A percentile compares a stretch with the other conserved stretches of the same genome.
Evolutionary conservation across 768 basidiomycete species (phyloP).

Genomic region (Cyathus striatus): DNA sequence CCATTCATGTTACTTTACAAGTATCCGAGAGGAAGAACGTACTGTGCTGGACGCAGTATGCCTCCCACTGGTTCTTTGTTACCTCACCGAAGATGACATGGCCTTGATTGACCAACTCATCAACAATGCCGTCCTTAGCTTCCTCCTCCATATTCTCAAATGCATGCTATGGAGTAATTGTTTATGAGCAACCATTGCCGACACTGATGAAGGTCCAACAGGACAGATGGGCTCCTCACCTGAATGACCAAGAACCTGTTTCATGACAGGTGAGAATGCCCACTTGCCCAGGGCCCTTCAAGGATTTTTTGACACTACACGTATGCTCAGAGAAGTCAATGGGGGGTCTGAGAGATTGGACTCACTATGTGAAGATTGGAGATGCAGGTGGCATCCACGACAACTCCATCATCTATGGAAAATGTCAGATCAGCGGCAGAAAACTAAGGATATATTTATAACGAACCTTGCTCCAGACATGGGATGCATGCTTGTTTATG

Average conservation of each 20-base stretch:
- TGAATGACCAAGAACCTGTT: constrained; percentile 86
- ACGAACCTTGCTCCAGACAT: constrained; percentile 85
- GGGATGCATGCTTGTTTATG: constrained; percentile 87
- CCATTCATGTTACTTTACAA: not conserved
- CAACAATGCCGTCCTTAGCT: constrained; percentile 81
- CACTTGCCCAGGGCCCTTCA: constrained; percentile 89
- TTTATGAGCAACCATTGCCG: not conserved
- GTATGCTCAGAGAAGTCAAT: constrained; percentile 3
- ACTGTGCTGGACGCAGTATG: constrained; percentile 86
- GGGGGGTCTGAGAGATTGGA: not conserved
- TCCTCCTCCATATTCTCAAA: constrained; percentile 83
- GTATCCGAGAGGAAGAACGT: constrained; percentile 18
- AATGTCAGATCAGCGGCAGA: constrained; percentile 3
- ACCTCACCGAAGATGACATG: constrained; percentile 65
- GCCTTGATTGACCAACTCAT: constrained; percentile 77
- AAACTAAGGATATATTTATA: not conserved
- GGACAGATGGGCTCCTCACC: constrained; percentile 32
- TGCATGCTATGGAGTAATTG: constrained; percentile 48
- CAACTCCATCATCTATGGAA: constrained; percentile 76
- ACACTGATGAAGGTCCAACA: not conserved
- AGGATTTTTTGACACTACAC: constrained; percentile 75
- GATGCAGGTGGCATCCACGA: constrained; percentile 85
- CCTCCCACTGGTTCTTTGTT: constrained; percentile 85
- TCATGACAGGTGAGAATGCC: constrained; percentile 86
- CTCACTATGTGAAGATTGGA: constrained; percentile 83